phyloP scores from a whole-genome alignment of 305 asterid genomes.

The Fraxinus albicans region DNA sequence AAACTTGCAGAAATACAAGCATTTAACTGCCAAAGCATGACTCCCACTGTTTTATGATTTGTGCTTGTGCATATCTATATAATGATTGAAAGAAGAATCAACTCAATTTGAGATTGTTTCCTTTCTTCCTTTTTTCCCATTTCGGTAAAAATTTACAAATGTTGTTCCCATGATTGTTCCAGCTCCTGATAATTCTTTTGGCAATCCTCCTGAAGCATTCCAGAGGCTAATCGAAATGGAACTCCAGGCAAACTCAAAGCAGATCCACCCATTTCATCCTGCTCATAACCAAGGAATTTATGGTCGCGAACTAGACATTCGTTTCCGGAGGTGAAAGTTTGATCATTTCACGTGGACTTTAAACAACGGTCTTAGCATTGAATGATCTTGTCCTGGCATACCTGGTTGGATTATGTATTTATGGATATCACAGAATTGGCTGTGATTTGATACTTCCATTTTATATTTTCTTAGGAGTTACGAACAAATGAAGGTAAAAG shows the following conservation, averaged over 20 bases:
- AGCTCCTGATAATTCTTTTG: conserved; percentile 36
- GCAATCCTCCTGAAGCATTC: conserved; percentile 71
- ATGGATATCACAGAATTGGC: neutral
- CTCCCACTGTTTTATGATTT: neutral
- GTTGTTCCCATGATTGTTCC: neutral
- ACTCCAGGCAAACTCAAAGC: neutral
- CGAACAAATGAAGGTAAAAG: neutral
- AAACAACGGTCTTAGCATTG: neutral
- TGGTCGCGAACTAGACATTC: neutral
- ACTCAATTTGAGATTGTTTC: neutral
- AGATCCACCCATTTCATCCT: neutral
- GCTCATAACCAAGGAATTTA: neutral
- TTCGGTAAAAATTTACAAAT: neutral
- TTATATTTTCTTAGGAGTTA: neutral
- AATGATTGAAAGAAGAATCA: neutral
- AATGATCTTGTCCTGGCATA: neutral
- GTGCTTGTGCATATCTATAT: neutral
- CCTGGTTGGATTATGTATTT: neutral
- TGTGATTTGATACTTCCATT: neutral
- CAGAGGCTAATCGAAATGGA: conserved; percentile 43
- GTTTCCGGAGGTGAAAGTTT: neutral
- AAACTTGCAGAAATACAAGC: neutral
- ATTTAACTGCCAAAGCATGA: neutral
- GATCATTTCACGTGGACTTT: neutral
- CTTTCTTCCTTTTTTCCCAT: neutral